Base-by-base conservation (phyloP, 768 basidiomycete genomes). In the Amanita rubescens region DNA sequence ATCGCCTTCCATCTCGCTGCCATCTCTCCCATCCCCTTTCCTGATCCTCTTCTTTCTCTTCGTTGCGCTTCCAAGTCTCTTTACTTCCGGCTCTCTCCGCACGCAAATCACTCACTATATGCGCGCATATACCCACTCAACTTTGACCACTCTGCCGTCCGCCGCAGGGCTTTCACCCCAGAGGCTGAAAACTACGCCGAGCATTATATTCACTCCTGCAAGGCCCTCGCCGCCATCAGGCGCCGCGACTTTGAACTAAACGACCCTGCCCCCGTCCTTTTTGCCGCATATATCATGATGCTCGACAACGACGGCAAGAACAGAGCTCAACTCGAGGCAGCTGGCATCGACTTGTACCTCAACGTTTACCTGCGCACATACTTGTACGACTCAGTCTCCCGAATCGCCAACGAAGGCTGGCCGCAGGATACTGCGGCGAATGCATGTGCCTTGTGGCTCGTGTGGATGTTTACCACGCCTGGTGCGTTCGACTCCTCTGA, bases 281-380 rank as follows among this genome's bases (percentile, higher is more conserved):
- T 75, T 67, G 67, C 65, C 0, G 72, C 73, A 5, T 79, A 76
- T 49, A 59, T 84, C 39, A 77, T 88, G 73, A 63, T 84, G 64
- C 66, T 78, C 3, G 85, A 87, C 57, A 80, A 84, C 66, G 85
- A 87, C 65, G 84, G 83, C 32, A 75, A 75, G 62, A 88, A 88
- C 62, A 71, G 72, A 33, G 67, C 59, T 3, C 82, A 82, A 65
- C 77, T 87, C 45, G 70, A 76, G 53, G 69, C 66, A 20, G 84
- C 79, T 0, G 74, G 76, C 3, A 69, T 82, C 3, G 71, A 73
- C 34, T 56, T 55, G 4, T 81, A 77, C 39, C 69, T 80, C 8
- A 72, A 77, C 44, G 17, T 51, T 1, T 80, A 74, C 53, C 63
- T 82, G 33, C 71, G 71, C 30, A 61, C 60, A n/a, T 72, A 74